Evolutionary conservation across 2,329 filamentous ascomycete species (phyloP), one percentile per base, ranked within the genome.

Genomic region (Pseudohalonectria lignicola): DNA sequence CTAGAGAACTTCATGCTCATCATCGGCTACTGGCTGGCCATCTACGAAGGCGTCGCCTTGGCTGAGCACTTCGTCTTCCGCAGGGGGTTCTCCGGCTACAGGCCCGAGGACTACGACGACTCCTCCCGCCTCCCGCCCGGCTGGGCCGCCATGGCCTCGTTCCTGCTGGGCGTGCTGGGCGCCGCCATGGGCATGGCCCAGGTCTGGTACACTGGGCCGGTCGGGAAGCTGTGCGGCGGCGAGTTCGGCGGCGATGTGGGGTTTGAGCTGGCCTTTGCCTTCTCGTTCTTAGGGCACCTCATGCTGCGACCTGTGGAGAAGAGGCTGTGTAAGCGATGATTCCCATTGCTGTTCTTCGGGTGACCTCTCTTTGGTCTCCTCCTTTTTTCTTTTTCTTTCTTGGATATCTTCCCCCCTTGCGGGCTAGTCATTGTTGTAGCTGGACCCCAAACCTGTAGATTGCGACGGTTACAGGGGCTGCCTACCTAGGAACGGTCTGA

Each of bases 181-280:
- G 67, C 78, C 4, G 61, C 79, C 5, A 74, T 76, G 0, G 71
- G 67, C 31, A 79, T 80, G 67, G 63, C 64, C 11, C 72, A 78
- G 55, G 67, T 65, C 10, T 79, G 75, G 74, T 80, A 68, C 49
- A 71, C 65, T 16, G 76, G 76, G 0, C 75, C 75, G 1, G 70
- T 80, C 44, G 76, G 74, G 1, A 56, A 63, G 53, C 66, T 50
- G 21, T 76, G 75, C 21, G 77, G 77, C 18, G 39, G 41, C 16
- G 40, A 36, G 0, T 44, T 28, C 31, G 48, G 48, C 19, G 47
- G 47, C 0, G 77, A 82, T 46, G 69, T 82, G 49, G 78, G 77
- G 1, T 79, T 82, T 40, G 76, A 82, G 60, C 57, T 78, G 52
- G 76, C 74, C 0, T 71, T 80, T 36, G 15, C 15, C 20, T 50